phyloP scores from a whole-genome alignment of 257 asterid species.

The Mitragyna speciosa region DNA sequence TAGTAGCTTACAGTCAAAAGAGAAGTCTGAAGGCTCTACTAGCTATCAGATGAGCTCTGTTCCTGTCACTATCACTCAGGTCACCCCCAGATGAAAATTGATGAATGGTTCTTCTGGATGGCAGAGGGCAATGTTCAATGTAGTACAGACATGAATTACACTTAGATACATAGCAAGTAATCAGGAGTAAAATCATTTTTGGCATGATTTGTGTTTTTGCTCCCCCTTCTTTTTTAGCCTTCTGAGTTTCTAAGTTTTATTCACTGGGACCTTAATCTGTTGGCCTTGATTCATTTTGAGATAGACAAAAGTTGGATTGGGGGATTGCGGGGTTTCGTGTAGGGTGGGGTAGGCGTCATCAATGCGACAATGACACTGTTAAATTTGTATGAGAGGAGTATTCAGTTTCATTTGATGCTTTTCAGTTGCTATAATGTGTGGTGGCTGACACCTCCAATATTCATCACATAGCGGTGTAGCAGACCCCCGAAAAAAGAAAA shows the following conservation, averaged over 20 bases:
- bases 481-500: not conserved
- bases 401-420: not conserved
- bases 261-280: not conserved
- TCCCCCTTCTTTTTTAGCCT: not conserved
- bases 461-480: not conserved
- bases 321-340: not conserved
- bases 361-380: not conserved
- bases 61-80: slow-evolving; percentile 54
- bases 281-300: slow-evolving; percentile 5
- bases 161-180: slow-evolving; percentile 6
- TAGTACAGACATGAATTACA: not conserved
- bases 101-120: slow-evolving; percentile 7
- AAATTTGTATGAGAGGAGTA: not conserved
- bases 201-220: too few species aligned
- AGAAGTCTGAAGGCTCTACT: slow-evolving; percentile 53
- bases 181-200: not conserved
- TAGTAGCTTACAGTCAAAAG: slow-evolving; percentile 34
- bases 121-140: not conserved
- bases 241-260: not conserved
- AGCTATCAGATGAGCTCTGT: slow-evolving; percentile 57
- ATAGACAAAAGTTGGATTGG: not conserved
- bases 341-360: not conserved
- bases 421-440: not conserved
- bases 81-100: slow-evolving; percentile 58
- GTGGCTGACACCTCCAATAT: not conserved